A percentile compares a stretch with the other conserved stretches of the same genome.
Conservation (phyloP, 2,329 filamentous ascomycete species). For the Curvularia lunata region DNA sequence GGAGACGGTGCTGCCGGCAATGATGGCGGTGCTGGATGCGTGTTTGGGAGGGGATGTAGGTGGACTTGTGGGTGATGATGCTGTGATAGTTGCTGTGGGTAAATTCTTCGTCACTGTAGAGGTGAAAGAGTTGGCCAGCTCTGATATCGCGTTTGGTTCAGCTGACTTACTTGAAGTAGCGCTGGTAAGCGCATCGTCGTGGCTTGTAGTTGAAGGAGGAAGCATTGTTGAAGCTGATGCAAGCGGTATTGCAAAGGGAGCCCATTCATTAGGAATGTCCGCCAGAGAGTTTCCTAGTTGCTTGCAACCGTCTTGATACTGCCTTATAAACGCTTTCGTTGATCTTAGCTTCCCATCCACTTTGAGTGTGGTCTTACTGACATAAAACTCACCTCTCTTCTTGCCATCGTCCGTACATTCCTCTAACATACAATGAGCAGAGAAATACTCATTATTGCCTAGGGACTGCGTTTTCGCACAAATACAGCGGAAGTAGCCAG, state of each 20-base stretch:
- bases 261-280: constrained; percentile 15
- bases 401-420: constrained; percentile 8
- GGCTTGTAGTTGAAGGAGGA: too few relatives aligned
- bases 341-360: constrained; percentile 7
- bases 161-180: too few relatives aligned
- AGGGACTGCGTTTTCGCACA: constrained; percentile 6
- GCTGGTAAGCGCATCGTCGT: too few relatives aligned
- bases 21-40: background rate
- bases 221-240: too few relatives aligned
- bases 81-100: background rate
- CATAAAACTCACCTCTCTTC: constrained; percentile 12
- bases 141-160: too few relatives aligned
- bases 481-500: constrained; percentile 11
- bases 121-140: too few relatives aligned
- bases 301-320: constrained; percentile 9
- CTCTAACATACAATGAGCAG: constrained; percentile 10
- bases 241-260: constrained; percentile 1
- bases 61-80: background rate
- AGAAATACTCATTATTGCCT: constrained; percentile 11
- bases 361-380: background rate
- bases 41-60: background rate
- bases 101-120: background rate
- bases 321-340: constrained; percentile 11
- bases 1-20: background rate
- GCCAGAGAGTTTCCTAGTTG: background rate